Conservation (phyloP, 768 basidiomycete species). For the Kwoniella sp. region DNA sequence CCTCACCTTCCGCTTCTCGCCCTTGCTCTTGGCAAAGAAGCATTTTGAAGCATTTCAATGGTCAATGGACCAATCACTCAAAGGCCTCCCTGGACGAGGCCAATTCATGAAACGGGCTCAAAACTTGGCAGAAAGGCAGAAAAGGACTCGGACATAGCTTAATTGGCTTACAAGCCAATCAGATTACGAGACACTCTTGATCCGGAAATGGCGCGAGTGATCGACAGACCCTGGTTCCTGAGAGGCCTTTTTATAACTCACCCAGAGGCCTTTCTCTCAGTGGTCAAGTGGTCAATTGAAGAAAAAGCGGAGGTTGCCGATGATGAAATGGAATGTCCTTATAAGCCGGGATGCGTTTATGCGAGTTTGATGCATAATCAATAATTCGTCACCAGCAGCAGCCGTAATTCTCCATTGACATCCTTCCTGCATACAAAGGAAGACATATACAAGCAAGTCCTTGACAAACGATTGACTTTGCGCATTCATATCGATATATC, state of each 20-base stretch:
- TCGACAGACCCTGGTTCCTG: conserved; percentile 3
- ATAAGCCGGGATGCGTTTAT: too few species aligned
- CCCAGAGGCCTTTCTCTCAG: neutral
- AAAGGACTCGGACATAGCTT: neutral
- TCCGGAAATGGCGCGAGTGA: conserved; percentile 11
- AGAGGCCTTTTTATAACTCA: conserved; percentile 7
- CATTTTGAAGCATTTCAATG: neutral
- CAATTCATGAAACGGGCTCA: conserved; percentile 2
- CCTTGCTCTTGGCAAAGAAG: neutral
- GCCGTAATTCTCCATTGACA: too few species aligned
- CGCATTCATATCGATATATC: too few species aligned
- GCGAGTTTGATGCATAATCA: too few species aligned
- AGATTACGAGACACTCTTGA: neutral
- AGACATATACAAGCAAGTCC: too few species aligned
- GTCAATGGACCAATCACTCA: conserved; percentile 4
- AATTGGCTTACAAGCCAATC: neutral
- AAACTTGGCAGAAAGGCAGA: too few species aligned
- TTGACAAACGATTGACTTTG: too few species aligned
- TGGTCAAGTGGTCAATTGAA: neutral
- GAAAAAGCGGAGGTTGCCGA: neutral
- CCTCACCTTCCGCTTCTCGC: neutral
- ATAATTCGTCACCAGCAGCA: too few species aligned
- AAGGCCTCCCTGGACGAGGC: conserved; percentile 19
- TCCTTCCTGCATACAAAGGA: too few species aligned
- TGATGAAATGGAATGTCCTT: neutral